Base-by-base conservation (phyloP, 148 eudicot genomes). In the Chenopodium album region DNA sequence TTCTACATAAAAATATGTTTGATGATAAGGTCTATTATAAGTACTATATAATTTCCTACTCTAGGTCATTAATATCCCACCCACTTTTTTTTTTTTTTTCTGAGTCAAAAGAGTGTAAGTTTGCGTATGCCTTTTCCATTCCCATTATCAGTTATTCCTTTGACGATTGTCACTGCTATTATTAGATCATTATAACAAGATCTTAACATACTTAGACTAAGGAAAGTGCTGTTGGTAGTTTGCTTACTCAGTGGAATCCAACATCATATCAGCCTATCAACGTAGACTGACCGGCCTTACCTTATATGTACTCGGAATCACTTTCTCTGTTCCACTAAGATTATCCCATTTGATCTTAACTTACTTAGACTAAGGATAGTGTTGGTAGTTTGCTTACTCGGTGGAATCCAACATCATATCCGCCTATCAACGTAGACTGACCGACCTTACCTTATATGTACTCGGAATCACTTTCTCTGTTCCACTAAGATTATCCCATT, bases 71-170 rank as follows among this genome's bases (percentile, higher is more conserved):
- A 71, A 72, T 72, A 46, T 72, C 52, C 22, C n/a, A 9, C 29
- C 75, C 19, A 72, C 56, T 72, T 1, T 72, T 72, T n/a, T 13
- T 48, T 37, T 37, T 4, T 37, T 37, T 4, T 34, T 34, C 4
- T 0, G 44, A 72, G 75, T 72, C 54, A 72, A 72, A 72, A 46
- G 54, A 44, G 54, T 22, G 54, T 5, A 29, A 71, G 52, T 22
- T 72, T 72, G n/a, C 54, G 75, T 72, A 22, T 46, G 75, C 56
- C 75, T 46, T 46, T 72, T 22, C 22, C 46, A 8, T 72, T 41
- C 31, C 23, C 65, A 62, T 62, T 20, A 1, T 62, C 23, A 19
- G 7, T 54, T 62, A 62, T 62, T 62, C 65, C 23, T 62, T 62
- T 62, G 65, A 62, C 7, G 65, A 62, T 62, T 62, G 26, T 22